These are phyloP conservation scores for Ogataea kodamae DNA, from an alignment of 805 yeast genomes.

Conservation along the genomic window DNA sequence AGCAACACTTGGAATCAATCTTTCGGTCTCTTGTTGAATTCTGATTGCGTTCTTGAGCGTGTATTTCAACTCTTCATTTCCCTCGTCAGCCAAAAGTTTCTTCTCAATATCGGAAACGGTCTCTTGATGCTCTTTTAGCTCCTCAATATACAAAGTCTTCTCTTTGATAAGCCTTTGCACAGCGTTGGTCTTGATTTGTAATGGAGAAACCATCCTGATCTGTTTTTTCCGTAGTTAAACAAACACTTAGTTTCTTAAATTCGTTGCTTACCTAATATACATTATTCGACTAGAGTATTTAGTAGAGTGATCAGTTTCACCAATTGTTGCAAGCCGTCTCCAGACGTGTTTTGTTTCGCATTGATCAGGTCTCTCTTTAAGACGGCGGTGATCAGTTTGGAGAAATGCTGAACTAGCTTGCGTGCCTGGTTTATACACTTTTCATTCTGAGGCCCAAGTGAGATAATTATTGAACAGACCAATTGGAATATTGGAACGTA, in stretches of 20 bases:
- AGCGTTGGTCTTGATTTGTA: slow-evolving; percentile 71
- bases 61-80: slow-evolving; percentile 27
- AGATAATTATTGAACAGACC: slow-evolving; percentile 59
- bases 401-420: slow-evolving; percentile 48
- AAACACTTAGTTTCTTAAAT: too few relatives aligned
- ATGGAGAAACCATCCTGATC: slow-evolving; percentile 52
- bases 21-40: slow-evolving; percentile 29
- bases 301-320: slow-evolving; percentile 30
- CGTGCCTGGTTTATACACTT: slow-evolving; percentile 52
- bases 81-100: slow-evolving; percentile 15
- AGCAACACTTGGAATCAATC: slow-evolving; percentile 28
- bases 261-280: too few relatives aligned
- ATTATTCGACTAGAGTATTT: slow-evolving; percentile 24
- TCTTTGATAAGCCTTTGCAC: slow-evolving; percentile 69
- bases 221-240: too few relatives aligned
- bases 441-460: slow-evolving; percentile 75
- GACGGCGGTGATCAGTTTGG: slow-evolving; percentile 53
- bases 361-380: slow-evolving; percentile 31
- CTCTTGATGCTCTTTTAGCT: slow-evolving; percentile 37
- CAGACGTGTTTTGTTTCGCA: slow-evolving; percentile 17
- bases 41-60: slow-evolving; percentile 24
- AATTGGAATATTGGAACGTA: slow-evolving; percentile 73
- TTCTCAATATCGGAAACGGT: slow-evolving; percentile 10
- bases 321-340: slow-evolving; percentile 24
- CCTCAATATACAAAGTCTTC: slow-evolving; percentile 56